These are phyloP conservation scores for Austroboletus niveus DNA, from an alignment of 1,284 basidiomycete genomes.

Conservation along the genomic window DNA sequence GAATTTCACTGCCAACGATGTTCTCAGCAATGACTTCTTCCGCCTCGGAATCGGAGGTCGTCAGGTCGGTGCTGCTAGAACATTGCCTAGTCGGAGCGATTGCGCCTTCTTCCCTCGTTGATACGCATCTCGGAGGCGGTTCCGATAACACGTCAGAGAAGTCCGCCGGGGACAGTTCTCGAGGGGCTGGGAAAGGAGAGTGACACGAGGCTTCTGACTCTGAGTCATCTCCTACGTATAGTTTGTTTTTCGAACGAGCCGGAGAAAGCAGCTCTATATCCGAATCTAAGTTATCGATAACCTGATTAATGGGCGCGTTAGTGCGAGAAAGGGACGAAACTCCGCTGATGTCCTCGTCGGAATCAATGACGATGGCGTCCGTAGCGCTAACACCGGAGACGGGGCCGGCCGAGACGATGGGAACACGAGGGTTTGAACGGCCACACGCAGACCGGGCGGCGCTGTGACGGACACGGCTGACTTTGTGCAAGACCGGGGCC, in stretches of 20 bases:
- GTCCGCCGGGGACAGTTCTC: background rate
- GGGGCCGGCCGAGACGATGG: background rate
- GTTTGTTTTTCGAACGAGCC: conserved; percentile 3
- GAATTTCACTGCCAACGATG: background rate
- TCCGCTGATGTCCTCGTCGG: conserved; percentile 13
- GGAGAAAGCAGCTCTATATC: conserved; percentile 8
- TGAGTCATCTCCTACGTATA: background rate
- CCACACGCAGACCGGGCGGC: background rate
- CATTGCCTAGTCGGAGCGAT: background rate
- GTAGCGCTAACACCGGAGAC: conserved; percentile 12
- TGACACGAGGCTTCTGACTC: background rate
- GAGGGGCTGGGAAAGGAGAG: background rate
- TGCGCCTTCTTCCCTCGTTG: background rate
- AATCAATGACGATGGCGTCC: conserved; percentile 23
- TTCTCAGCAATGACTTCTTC: background rate
- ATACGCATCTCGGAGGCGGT: background rate
- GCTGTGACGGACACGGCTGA: background rate
- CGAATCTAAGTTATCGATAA: conserved; percentile 5
- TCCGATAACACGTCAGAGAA: background rate
- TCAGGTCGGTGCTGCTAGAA: conserved; percentile 1
- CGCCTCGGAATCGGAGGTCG: conserved; percentile 11
- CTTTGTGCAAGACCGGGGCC: conserved; percentile 1
- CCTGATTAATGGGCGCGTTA: background rate
- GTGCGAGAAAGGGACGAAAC: background rate
- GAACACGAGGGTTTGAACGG: background rate